Conservation (phyloP, 2,329 filamentous ascomycete species). For the Neonectria punicea region DNA sequence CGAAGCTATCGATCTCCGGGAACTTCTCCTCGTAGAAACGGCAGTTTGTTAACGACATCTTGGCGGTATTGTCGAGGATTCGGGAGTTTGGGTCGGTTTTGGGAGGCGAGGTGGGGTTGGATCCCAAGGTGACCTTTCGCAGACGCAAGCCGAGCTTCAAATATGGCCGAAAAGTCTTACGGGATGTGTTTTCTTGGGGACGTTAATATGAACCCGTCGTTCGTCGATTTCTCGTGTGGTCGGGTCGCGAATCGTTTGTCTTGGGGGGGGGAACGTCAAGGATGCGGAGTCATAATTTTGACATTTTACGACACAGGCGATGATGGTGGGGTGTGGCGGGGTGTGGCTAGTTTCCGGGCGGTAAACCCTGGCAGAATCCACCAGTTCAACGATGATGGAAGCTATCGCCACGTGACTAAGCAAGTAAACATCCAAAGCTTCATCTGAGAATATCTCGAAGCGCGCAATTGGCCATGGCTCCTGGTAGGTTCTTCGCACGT, state of each 20-base stretch:
- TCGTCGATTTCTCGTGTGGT: slow-evolving; percentile 32
- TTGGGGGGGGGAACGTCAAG: slow-evolving; percentile 34
- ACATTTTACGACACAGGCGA: slow-evolving; percentile 51
- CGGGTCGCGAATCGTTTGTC: slow-evolving; percentile 40
- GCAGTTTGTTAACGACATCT: slow-evolving; percentile 95
- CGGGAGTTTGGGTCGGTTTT: slow-evolving; percentile 38
- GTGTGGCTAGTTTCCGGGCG: slow-evolving; percentile 48
- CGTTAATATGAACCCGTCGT: slow-evolving; percentile 18
- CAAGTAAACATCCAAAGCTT: slow-evolving; percentile 50
- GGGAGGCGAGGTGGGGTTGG: slow-evolving; percentile 47
- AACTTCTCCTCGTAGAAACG: slow-evolving; percentile 98
- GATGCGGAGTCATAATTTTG: slow-evolving; percentile 57
- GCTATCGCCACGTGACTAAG: slow-evolving; percentile 50
- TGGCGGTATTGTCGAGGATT: slow-evolving; percentile 60
- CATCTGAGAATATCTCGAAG: slow-evolving; percentile 32
- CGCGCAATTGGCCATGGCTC: slow-evolving; percentile 50
- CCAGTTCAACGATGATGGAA: slow-evolving; percentile 27
- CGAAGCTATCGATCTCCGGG: slow-evolving; percentile 95
- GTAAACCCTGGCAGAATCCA: slow-evolving; percentile 46
- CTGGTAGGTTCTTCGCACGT: slow-evolving; percentile 46
- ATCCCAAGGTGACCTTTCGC: slow-evolving; percentile 40
- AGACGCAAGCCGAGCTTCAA: slow-evolving; percentile 34
- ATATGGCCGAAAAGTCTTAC: slow-evolving; percentile 23
- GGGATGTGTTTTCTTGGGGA: slow-evolving; percentile 8
- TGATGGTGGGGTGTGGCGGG: slow-evolving; percentile 55